Base-by-base conservation (phyloP, 202 grass and related monocot genomes). In the Saccharum hybrid region DNA sequence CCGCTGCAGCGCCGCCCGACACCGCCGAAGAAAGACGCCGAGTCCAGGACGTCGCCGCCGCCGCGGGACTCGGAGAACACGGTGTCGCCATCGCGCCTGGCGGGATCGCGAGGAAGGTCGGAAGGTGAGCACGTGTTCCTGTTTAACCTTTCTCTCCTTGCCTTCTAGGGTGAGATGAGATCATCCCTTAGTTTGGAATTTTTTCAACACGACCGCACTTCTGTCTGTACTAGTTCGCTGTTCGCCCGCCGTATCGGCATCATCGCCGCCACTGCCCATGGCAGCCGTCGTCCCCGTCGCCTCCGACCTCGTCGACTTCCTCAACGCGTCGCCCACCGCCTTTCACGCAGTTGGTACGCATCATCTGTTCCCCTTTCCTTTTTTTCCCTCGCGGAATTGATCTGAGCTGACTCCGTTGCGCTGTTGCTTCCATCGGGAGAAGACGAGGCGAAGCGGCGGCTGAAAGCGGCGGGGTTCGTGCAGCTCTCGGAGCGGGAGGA, bases 221-320 rank as follows among this genome's bases (percentile, higher is more conserved):
- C 49, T 18, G 6, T 56, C 51, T 56, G 16, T 54, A 54, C n/a
- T 23, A 22, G 21, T 62, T 63, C 23, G 10, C 21, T 61, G 10
- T 33, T 18, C 43, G 3, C 40, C 26, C 14, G 37, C 21, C 30
- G 42, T 41, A 63, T 33, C 73, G 68, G 61, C 26, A 28, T 12
- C 26, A 28, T 12, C 22, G 26, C 10, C 80, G 68, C 72, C 63
- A 51, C 9, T 18, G 40, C 26, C 57, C 49, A 90, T 90, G 88
- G 79, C 83, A 26, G 13, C 78, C 67, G 74, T 82, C 48, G 62
- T 87, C 81, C 83, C 90, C 70, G 81, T 92, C 83, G 91, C 74
- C 60, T 69, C 78, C 81, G 96, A 98, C 43, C 91, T 98, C 60
- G 78, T 98, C 18, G 93, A 95, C 45, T 95, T 93, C 81, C 96